A percentile compares a stretch with the other conserved stretches of the same genome.
These are phyloP conservation scores for Herpetomonas samuelpessoai DNA, from an alignment of 208 protist species.

Conservation along the genomic window DNA sequence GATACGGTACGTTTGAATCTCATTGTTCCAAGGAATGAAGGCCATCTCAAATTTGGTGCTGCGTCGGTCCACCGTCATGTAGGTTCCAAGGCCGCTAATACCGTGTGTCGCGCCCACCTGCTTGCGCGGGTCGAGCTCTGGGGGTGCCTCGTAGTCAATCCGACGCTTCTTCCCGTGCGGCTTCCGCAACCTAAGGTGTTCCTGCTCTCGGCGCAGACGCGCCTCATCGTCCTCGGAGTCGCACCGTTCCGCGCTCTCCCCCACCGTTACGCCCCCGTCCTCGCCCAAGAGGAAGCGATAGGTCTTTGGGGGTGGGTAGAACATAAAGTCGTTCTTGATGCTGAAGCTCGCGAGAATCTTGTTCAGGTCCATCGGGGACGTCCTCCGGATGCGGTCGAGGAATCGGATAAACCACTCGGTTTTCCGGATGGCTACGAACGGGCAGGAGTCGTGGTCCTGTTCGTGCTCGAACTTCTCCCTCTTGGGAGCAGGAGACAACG, in stretches of 20 bases:
- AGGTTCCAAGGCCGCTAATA: not conserved
- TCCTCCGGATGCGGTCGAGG: slow-evolving; percentile 9
- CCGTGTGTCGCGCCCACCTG: slow-evolving; percentile 4
- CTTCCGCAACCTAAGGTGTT: not conserved
- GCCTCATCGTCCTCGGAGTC: slow-evolving; percentile 18
- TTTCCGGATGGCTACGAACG: slow-evolving; percentile 26
- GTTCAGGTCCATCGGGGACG: slow-evolving; percentile 19
- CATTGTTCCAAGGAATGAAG: slow-evolving; percentile 35
- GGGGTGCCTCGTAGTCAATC: not conserved
- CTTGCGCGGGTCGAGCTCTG: not conserved
- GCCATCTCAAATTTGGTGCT: slow-evolving; percentile 28
- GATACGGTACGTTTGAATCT: slow-evolving; percentile 34
- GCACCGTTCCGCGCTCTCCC: slow-evolving; percentile 12
- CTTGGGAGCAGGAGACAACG: no score
- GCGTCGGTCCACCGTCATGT: not conserved
- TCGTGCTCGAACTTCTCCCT: slow-evolving; percentile 19
- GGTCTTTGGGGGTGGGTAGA: slow-evolving; percentile 38
- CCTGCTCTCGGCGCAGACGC: not conserved
- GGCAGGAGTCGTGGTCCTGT: slow-evolving; percentile 39
- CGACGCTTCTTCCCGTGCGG: not conserved
- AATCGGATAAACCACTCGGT: slow-evolving; percentile 23
- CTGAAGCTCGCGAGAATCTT: slow-evolving; percentile 37
- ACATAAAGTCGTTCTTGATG: slow-evolving; percentile 52
- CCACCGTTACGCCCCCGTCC: slow-evolving; percentile 16
- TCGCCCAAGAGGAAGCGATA: slow-evolving; percentile 29